Conservation (phyloP, 116 monocot genomes). For the Zostera marina region DNA sequence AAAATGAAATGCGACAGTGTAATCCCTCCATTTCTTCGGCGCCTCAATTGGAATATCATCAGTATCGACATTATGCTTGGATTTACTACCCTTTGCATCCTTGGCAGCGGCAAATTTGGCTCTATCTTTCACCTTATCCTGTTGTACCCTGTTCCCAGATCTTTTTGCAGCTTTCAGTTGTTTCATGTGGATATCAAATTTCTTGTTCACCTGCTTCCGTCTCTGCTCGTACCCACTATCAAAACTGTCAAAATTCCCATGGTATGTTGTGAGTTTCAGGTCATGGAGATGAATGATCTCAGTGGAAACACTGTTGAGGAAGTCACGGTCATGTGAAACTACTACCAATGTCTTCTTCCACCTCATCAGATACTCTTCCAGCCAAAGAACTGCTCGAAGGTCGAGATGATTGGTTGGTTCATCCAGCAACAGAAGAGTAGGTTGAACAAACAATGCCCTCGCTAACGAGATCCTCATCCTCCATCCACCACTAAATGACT, state of each 20-base stretch:
- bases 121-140: constrained; percentile 80
- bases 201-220: constrained; percentile 82
- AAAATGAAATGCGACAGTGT: constrained; percentile 86
- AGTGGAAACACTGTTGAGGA: constrained; percentile 70
- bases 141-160: constrained; percentile 68
- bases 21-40: constrained; percentile 88
- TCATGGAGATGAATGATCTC: constrained; percentile 96
- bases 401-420: constrained; percentile 93
- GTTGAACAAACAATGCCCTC: constrained; percentile 75
- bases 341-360: constrained; percentile 98
- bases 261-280: constrained; percentile 58
- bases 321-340: constrained; percentile 91
- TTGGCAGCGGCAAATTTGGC: constrained; percentile 54
- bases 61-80: constrained; percentile 44
- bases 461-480: constrained; percentile 96
- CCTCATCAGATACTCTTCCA: constrained; percentile 73
- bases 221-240: constrained; percentile 92
- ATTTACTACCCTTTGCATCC: constrained; percentile 56
- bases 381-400: constrained; percentile 79
- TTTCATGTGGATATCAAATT: constrained; percentile 78
- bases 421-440: constrained; percentile 60
- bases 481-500: constrained; percentile 94
- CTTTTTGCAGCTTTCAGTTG: constrained; percentile 68
- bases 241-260: constrained; percentile 84
- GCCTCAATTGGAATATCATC: constrained; percentile 47